Conservation (phyloP, 2,329 filamentous ascomycete species). For the Coniochaeta ligniaria region DNA sequence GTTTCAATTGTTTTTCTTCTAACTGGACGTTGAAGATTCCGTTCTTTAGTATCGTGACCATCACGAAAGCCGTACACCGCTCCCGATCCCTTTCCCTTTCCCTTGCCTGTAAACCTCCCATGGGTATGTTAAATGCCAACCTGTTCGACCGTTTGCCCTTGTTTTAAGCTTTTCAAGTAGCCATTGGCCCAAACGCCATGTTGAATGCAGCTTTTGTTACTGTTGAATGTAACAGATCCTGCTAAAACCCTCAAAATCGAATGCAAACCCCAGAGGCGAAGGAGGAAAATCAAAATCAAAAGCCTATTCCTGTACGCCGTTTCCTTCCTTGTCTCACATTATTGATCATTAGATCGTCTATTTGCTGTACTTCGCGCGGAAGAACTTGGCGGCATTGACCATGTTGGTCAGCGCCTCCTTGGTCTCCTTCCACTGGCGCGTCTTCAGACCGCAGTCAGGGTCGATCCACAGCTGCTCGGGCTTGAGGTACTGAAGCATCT, state of each 20-base stretch:
- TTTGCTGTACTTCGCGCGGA: slow-evolving; percentile 80
- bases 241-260: background rate
- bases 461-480: slow-evolving; percentile 99
- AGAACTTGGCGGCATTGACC: slow-evolving; percentile 97
- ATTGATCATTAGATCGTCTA: slow-evolving; percentile 10
- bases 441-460: slow-evolving; percentile 99
- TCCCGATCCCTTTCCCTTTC: background rate
- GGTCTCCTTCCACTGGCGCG: slow-evolving; percentile 96
- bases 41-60: background rate
- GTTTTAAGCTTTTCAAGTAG: slow-evolving; percentile 1
- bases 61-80: background rate
- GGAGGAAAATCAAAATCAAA: background rate
- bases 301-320: background rate
- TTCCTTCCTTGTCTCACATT: background rate
- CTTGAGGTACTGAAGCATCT: slow-evolving; percentile 97
- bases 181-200: slow-evolving; percentile 2
- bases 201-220: slow-evolving; percentile 1
- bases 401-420: slow-evolving; percentile 94
- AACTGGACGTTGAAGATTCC: slow-evolving; percentile 2
- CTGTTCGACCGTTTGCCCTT: background rate
- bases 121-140: slow-evolving; percentile 6
- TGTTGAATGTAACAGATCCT: slow-evolving; percentile 1
- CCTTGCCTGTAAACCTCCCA: background rate
- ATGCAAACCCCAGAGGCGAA: background rate
- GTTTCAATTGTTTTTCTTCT: slow-evolving; percentile 1